Evolutionary conservation across 2,329 filamentous ascomycete genomes (phyloP), one percentile per base, ranked within the genome.

Genomic region (Aspergillus oerlinghausenensis): DNA sequence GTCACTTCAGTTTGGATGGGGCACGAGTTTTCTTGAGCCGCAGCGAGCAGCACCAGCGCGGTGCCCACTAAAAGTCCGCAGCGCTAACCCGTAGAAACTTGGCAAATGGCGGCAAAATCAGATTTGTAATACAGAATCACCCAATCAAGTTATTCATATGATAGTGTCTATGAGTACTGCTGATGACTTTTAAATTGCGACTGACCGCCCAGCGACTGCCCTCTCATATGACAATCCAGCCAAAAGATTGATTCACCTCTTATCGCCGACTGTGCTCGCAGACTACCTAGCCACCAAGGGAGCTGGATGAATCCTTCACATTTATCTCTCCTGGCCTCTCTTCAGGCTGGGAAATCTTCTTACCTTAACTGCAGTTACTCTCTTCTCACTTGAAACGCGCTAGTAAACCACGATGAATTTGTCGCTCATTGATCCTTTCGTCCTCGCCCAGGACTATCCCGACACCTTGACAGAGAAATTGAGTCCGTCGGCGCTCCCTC

Each of bases 401-500:
- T 38, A 54, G 25, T 23, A 23, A 25, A 49, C n/a, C 62, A 57
- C 62, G 52, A 89, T 90, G 87, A 89, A 89, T 80, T 77, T 89
- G 63, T 84, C 87, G 52, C 81, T 90, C 45, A 81, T 87, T 60
- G 88, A 90, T 70, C 88, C 87, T 25, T 88, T 88, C 67, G 82
- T 87, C 63, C 80, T 89, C 60, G 86, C 85, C 26, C 84, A 88
- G 75, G 92, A 97, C 77, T 96, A 94, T 72, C 92, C 93, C 54
- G 92, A 97, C 70, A 87, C 89, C 60, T 88, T 96, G 63, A 92
- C 89, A 35, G 90, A 90, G 70, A 92, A 89, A 56, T 88, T 99
- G 62, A 89, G 93, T 83, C 79, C 67, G 77, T 73, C 51, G 8
- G 17, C 6, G 29, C 26, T 19, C 19, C 6, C 3, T 23, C 7